A percentile compares a stretch with the other conserved stretches of the same genome.
Conservation (phyloP, 768 basidiomycete species). For the Clavulina sp. region DNA sequence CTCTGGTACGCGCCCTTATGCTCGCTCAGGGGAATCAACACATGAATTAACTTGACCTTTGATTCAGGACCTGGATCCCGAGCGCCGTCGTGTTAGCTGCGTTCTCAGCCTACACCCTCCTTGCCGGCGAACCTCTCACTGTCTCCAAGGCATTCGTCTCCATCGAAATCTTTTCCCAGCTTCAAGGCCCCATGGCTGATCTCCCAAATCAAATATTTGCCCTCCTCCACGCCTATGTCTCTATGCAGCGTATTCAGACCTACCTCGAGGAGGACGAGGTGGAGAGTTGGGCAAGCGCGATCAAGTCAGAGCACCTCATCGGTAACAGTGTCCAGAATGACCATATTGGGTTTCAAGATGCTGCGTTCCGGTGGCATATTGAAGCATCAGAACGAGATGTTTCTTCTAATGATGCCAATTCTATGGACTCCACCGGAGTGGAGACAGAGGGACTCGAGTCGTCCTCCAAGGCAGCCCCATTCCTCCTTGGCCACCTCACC, state of each 20-base stretch:
- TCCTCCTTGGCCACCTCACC: conserved; percentile 39
- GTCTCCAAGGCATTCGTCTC: conserved; percentile 71
- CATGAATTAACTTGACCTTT: not conserved
- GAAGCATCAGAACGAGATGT: not conserved
- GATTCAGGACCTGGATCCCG: conserved; percentile 48
- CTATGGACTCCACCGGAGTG: not conserved
- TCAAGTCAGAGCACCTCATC: conserved; percentile 23
- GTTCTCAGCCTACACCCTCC: conserved; percentile 47
- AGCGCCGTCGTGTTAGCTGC: conserved; percentile 46
- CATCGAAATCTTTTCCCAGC: conserved; percentile 54
- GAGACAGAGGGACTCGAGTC: no score
- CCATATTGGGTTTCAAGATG: conserved; percentile 35
- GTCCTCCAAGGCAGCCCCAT: conserved; percentile 18
- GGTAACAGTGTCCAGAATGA: conserved; percentile 1
- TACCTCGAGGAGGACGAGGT: conserved; percentile 63
- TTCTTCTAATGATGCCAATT: not conserved
- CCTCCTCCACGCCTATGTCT: conserved; percentile 46
- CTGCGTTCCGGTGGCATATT: conserved; percentile 39
- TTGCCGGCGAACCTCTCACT: conserved; percentile 47
- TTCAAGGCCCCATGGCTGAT: conserved; percentile 48
- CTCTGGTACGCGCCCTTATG: conserved; percentile 18
- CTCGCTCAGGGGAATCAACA: conserved; percentile 18
- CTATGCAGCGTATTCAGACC: conserved; percentile 62
- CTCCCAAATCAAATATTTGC: conserved; percentile 48
- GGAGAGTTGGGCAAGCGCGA: conserved; percentile 55